Base-by-base conservation (phyloP, 2,329 filamentous ascomycete genomes). In the Diaporthe sp. region DNA sequence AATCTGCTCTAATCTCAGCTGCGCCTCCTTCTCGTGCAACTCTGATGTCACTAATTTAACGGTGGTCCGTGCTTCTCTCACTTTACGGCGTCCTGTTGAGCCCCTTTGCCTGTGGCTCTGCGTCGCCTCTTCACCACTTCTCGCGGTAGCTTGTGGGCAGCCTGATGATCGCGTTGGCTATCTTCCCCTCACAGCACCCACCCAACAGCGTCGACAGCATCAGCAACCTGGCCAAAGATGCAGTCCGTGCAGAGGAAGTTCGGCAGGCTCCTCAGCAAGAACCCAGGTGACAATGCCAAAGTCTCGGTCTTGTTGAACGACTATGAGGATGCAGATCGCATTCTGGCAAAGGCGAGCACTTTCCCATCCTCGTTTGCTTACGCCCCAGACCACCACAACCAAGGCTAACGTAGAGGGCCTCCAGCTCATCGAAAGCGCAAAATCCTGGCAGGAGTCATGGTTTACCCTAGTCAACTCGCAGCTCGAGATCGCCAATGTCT, bases 361-460 rank as follows among this genome's bases (percentile, higher is more conserved):
- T 49, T 44, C 53, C 49, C 58, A 39, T 31, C 34, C 22, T 72
- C 70, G 67, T 57, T 60, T 55, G 13, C 39, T 9, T 2, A 15
- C 72, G 10, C 44, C 53, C 25, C 60, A 12, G 49, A 72, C 8
- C 44, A 42, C 19, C 57, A 19, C 17, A 44, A 67, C 42, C 60
- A 34, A 57, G 31, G 25, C 70, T 60, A 53, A 65, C 44, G 25
- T 22, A 10, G 25, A n/a, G 31, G 5, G 22, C 37, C 15, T 51
- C 34, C 79, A 96, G 94, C 91, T 97, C 79, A 91, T 95, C 79
- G 93, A 95, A 78, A 92, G 93, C 77, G 91, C 93, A 51, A 94
- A 92, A 83, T 88, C 91, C 82, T 97, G 94, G 92, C 91, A 93
- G 80, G 93, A 96, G 80, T 90, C 93, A 15, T 97, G 95, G 95